Evolutionary conservation across 352 stramenopile species (phyloP).

Genomic region (Sclerospora graminicola): DNA sequence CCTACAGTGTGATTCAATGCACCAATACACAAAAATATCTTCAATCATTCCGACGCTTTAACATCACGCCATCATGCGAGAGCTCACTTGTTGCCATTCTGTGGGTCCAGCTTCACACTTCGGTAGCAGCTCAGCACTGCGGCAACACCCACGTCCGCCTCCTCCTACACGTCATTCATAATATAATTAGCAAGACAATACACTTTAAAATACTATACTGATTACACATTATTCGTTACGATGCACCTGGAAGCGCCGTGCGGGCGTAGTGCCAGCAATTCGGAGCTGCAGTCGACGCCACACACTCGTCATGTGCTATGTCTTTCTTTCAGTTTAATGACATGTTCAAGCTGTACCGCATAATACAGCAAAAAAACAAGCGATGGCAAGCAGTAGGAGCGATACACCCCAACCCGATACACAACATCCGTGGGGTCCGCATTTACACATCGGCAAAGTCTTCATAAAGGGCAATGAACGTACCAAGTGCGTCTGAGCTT

Average conservation of each 20-base stretch:
- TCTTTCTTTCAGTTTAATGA: slow-evolving; percentile 2
- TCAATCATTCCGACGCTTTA: background rate
- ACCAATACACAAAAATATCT: background rate
- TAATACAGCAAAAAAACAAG: background rate
- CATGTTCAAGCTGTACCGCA: background rate
- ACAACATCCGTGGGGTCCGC: slow-evolving; percentile 61
- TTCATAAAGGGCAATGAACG: slow-evolving; percentile 83
- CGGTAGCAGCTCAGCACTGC: slow-evolving; percentile 75
- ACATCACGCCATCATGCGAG: background rate
- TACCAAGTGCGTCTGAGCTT: slow-evolving; percentile 47
- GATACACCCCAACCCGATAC: slow-evolving; percentile 16
- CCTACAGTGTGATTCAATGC: slow-evolving; percentile 17
- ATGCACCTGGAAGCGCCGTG: slow-evolving; percentile 66
- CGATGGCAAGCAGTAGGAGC: slow-evolving; percentile 19
- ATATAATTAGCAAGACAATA: no score
- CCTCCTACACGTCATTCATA: slow-evolving; percentile 35
- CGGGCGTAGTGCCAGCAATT: slow-evolving; percentile 65
- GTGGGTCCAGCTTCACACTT: slow-evolving; percentile 38
- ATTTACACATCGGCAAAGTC: slow-evolving; percentile 78
- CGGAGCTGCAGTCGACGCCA: slow-evolving; percentile 71
- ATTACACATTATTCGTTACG: background rate
- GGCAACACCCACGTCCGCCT: slow-evolving; percentile 65
- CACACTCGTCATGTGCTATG: slow-evolving; percentile 40
- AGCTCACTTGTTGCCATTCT: slow-evolving; percentile 36
- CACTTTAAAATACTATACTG: no score